Evolutionary conservation across 2,329 filamentous ascomycete genomes (phyloP).

Genomic region (Nemania sp.): DNA sequence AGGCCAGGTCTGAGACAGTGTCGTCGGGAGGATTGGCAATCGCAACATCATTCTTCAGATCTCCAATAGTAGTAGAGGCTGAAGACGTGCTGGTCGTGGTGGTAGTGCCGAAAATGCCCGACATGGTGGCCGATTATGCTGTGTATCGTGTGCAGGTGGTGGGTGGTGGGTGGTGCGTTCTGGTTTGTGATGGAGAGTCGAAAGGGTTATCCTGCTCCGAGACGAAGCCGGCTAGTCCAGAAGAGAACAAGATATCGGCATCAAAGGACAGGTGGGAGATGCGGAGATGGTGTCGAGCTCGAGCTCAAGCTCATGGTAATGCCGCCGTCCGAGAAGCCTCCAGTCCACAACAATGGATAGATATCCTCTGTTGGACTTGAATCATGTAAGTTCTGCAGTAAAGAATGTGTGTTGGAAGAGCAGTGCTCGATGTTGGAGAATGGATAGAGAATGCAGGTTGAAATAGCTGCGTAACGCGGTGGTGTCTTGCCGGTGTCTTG

Average conservation of each 20-base stretch:
- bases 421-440: too few relatives aligned
- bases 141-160: too few relatives aligned
- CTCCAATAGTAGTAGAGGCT: conserved; percentile 74
- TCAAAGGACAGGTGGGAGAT: not conserved
- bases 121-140: conserved; percentile 54
- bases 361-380: not conserved
- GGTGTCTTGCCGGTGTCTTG: too few relatives aligned
- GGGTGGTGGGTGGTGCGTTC: too few relatives aligned
- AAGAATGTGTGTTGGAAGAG: too few relatives aligned
- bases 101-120: conserved; percentile 63
- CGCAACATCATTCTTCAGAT: conserved; percentile 86
- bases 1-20: conserved; percentile 84
- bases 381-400: too few relatives aligned
- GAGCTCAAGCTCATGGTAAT: not conserved
- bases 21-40: conserved; percentile 81
- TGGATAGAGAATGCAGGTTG: too few relatives aligned
- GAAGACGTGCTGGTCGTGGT: conserved; percentile 48
- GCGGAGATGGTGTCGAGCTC: not conserved
- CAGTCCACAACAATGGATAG: not conserved
- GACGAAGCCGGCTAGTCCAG: too few relatives aligned
- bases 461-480: too few relatives aligned
- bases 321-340: not conserved
- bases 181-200: too few relatives aligned
- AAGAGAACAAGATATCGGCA: too few relatives aligned
- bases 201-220: too few relatives aligned